phyloP scores from a whole-genome alignment of 2,329 filamentous ascomycete genomes.

The Ascomycota sp. region DNA sequence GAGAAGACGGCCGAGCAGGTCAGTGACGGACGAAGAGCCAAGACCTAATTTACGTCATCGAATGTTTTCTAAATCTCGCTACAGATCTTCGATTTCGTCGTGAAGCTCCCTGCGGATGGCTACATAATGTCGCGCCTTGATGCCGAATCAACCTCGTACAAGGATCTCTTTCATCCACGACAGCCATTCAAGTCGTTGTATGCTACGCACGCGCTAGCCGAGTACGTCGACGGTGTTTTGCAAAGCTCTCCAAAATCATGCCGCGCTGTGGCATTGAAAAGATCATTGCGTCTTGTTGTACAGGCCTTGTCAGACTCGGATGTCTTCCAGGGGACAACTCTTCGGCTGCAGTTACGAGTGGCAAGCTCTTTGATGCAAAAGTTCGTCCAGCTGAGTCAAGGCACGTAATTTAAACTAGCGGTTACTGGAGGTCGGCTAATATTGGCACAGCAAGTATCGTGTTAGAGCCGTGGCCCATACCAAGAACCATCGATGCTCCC shows the following conservation, averaged over 20 bases:
- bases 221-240: slow-evolving; percentile 30
- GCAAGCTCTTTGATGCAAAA: slow-evolving; percentile 9
- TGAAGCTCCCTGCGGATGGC: slow-evolving; percentile 45
- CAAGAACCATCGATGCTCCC: slow-evolving; percentile 9
- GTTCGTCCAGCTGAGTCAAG: slow-evolving; percentile 9
- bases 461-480: not conserved
- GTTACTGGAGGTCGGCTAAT: too few relatives aligned
- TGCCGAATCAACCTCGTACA: slow-evolving; percentile 25
- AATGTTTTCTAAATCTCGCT: slow-evolving; percentile 4
- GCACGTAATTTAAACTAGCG: too few relatives aligned
- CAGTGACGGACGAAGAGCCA: slow-evolving; percentile 7
- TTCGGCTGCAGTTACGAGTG: slow-evolving; percentile 8
- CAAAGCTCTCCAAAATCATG: slow-evolving; percentile 4
- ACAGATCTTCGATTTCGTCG: slow-evolving; percentile 47
- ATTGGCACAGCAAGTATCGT: not conserved
- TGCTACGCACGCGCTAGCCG: slow-evolving; percentile 41
- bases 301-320: slow-evolving; percentile 35
- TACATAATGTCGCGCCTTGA: slow-evolving; percentile 37
- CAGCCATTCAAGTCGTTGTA: slow-evolving; percentile 56
- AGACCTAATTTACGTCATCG: too few relatives aligned
- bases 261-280: slow-evolving; percentile 8
- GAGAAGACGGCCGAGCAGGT: slow-evolving; percentile 47
- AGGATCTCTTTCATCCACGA: slow-evolving; percentile 42
- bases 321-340: slow-evolving; percentile 19
- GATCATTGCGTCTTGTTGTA: slow-evolving; percentile 30